phyloP scores from a whole-genome alignment of 768 basidiomycete species.

The Russula emetica region DNA sequence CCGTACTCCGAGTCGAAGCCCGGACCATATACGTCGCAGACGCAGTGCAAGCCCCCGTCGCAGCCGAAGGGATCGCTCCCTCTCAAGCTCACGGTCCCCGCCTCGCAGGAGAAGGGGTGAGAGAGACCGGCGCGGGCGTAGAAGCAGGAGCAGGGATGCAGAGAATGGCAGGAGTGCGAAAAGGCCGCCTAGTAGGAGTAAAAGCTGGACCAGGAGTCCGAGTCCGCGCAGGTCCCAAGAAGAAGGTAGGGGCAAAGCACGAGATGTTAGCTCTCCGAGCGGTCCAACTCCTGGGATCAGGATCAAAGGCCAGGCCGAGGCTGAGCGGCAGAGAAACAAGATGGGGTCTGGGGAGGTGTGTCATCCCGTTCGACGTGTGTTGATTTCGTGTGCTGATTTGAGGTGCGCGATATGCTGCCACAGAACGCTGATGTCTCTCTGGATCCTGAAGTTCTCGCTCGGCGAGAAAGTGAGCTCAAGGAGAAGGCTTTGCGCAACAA shows the following conservation, averaged over 20 bases:
- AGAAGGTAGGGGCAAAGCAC: constrained; percentile 22
- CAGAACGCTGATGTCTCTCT: constrained; percentile 28
- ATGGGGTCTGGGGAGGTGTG: constrained; percentile 42
- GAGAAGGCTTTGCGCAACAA: constrained; percentile 80
- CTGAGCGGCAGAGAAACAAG: constrained; percentile 48
- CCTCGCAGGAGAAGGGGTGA: constrained; percentile 16
- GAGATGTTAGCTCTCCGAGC: constrained; percentile 32
- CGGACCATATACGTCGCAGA: constrained; percentile 41
- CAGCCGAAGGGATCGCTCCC: constrained; percentile 31
- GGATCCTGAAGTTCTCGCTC: constrained; percentile 48
- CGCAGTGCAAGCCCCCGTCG: constrained; percentile 43
- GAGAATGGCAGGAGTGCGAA: constrained; percentile 17
- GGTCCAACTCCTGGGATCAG: constrained; percentile 51
- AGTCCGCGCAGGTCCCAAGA: constrained; percentile 21
- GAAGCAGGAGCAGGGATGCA: constrained; percentile 15
- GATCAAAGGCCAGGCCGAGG: constrained; percentile 70
- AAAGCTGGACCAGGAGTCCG: constrained; percentile 19
- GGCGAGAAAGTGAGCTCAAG: constrained; percentile 73
- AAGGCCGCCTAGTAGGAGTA: constrained; percentile 17
- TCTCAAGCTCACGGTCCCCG: constrained; percentile 37
- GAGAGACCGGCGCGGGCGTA: constrained; percentile 18
- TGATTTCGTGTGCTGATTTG: not conserved
- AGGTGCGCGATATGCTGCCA: not conserved
- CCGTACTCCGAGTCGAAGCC: constrained; percentile 35
- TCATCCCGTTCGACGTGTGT: not conserved